These are phyloP conservation scores for Paramyrothecium sp. DNA, from an alignment of 2,329 filamentous ascomycete species.

Conservation along the genomic window DNA sequence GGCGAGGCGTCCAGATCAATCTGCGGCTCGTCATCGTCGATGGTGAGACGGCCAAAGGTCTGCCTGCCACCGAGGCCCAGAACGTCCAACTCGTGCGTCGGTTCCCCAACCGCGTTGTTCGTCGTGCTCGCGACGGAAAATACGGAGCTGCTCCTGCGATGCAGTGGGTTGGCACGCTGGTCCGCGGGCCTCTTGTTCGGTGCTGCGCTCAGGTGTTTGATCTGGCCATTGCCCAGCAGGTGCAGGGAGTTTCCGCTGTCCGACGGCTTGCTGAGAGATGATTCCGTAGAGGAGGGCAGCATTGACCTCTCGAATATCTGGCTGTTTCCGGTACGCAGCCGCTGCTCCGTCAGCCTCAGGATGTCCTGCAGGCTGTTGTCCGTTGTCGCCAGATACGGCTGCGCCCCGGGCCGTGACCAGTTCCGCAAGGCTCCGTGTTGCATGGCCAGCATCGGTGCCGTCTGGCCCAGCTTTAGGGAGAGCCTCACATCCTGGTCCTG, in stretches of 20 bases:
- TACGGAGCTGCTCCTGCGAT: slow-evolving; percentile 21
- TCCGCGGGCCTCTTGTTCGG: slow-evolving; percentile 2
- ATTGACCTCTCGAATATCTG: slow-evolving; percentile 2
- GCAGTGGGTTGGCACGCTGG: slow-evolving; percentile 12
- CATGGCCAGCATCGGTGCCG: slow-evolving; percentile 14
- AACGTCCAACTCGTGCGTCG: slow-evolving; percentile 31
- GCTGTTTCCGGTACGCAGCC: slow-evolving; percentile 39
- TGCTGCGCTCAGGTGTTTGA: slow-evolving; percentile 10
- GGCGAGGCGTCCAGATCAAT: slow-evolving; percentile 7
- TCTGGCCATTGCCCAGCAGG: slow-evolving; percentile 24
- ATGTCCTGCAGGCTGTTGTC: slow-evolving; percentile 52
- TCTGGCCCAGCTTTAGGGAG: slow-evolving; percentile 15
- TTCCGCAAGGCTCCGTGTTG: slow-evolving; percentile 11
- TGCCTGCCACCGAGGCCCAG: slow-evolving; percentile 16
- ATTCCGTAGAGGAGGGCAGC: slow-evolving; percentile 19
- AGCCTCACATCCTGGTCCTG: slow-evolving; percentile 11
- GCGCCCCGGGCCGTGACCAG: slow-evolving; percentile 12
- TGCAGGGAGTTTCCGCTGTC: slow-evolving; percentile 10
- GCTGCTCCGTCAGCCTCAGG: slow-evolving; percentile 50
- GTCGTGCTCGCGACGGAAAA: slow-evolving; percentile 33
- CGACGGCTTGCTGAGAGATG: slow-evolving; percentile 23
- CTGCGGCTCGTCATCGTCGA: slow-evolving; percentile 13
- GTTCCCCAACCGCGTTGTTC: slow-evolving; percentile 39
- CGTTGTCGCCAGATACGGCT: slow-evolving; percentile 22
- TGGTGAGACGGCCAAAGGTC: background rate